Conservation (phyloP, 345 rosid species). For the Rhizophora apiculata region DNA sequence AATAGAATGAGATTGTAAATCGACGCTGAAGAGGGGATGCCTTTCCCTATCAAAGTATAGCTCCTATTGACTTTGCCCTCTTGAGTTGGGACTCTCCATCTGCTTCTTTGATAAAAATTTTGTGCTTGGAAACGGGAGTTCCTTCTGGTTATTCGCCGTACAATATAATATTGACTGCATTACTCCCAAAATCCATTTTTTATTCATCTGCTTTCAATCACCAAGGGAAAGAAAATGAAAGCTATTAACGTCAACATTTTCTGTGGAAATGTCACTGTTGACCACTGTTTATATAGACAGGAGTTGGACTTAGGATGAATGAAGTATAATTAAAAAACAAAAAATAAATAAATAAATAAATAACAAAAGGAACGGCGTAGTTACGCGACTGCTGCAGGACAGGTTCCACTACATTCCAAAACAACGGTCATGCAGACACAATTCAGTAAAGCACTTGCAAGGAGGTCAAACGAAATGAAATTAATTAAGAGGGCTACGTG, state of each 20-base stretch:
- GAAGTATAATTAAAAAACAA: neutral
- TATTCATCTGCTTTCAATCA: neutral
- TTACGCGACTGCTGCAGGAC: neutral
- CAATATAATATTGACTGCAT: no score
- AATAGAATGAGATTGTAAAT: no score
- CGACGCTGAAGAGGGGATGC: no score
- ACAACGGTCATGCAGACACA: conserved; percentile 7
- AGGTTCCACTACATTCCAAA: neutral
- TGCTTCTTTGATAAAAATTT: no score
- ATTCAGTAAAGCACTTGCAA: conserved; percentile 19
- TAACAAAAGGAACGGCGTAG: neutral
- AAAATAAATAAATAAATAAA: neutral
- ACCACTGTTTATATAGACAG: neutral
- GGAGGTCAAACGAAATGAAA: conserved; percentile 32
- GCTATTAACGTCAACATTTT: neutral
- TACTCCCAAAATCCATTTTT: no score
- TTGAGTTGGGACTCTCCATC: neutral
- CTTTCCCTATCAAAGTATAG: conserved; percentile 8
- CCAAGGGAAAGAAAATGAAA: neutral
- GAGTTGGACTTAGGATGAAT: neutral
- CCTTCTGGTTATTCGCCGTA: no score
- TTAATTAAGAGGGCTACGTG: neutral
- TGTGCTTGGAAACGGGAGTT: neutral
- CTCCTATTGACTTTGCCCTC: conserved; percentile 19
- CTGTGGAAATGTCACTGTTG: no score